Evolutionary conservation across 805 yeast genomes (phyloP).

Genomic region (Wickerhamomyces rabaulensis): DNA sequence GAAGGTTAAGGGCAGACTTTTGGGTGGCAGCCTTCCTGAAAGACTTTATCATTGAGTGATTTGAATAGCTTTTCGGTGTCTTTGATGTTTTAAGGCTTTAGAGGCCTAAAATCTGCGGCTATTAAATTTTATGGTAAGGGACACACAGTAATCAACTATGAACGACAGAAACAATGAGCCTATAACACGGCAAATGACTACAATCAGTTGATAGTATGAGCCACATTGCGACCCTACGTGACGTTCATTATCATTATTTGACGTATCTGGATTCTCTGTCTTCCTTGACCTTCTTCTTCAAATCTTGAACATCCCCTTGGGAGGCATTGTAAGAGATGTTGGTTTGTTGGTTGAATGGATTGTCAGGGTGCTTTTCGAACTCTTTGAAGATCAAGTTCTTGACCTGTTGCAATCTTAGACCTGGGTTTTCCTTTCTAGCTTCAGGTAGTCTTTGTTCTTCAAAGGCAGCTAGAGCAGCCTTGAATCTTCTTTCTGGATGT

Average conservation of each 20-base stretch:
- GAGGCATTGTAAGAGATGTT: conserved; percentile 59
- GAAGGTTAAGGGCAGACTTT: neutral
- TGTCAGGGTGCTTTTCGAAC: conserved; percentile 73
- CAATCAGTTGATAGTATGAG: neutral
- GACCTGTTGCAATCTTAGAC: conserved; percentile 72
- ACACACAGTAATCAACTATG: too few relatives aligned
- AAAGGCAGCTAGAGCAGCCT: conserved; percentile 69
- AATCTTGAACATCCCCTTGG: conserved; percentile 40
- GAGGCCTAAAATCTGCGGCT: too few relatives aligned
- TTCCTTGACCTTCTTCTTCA: conserved; percentile 43
- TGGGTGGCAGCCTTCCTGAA: neutral
- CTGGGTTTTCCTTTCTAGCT: conserved; percentile 69
- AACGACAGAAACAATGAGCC: too few relatives aligned
- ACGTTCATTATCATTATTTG: conserved; percentile 3
- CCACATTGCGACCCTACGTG: neutral
- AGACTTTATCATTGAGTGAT: neutral
- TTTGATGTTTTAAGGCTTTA: too few relatives aligned
- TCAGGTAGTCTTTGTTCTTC: conserved; percentile 72
- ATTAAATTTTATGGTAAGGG: neutral
- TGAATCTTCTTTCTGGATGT: conserved; percentile 86
- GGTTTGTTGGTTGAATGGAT: conserved; percentile 75
- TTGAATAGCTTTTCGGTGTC: neutral
- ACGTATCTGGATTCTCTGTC: conserved; percentile 37
- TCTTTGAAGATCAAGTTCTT: conserved; percentile 73
- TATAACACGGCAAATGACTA: too few relatives aligned